Evolutionary conservation across 169 alveolate species (phyloP).

Genomic region (Plasmodium vivax): DNA sequence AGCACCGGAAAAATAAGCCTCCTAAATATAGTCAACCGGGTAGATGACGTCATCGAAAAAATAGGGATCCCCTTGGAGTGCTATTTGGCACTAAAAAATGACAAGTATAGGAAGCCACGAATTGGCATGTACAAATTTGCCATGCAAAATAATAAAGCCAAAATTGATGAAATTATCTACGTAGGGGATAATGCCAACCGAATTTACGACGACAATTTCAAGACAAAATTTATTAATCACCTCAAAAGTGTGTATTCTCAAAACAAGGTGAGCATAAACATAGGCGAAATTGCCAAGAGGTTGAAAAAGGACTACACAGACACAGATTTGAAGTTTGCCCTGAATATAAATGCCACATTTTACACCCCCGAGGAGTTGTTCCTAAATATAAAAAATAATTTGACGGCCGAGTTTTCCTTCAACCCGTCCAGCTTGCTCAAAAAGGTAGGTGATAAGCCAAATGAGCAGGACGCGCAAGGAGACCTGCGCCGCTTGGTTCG

Average conservation of each 20-base stretch:
- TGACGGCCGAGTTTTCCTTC: slow-evolving; percentile 34
- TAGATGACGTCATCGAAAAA: slow-evolving; percentile 49
- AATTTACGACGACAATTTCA: slow-evolving; percentile 54
- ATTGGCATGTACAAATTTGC: slow-evolving; percentile 83
- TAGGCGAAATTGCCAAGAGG: slow-evolving; percentile 73
- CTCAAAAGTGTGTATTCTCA: slow-evolving; percentile 42
- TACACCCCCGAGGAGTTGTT: slow-evolving; percentile 83
- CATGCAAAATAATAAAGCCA: slow-evolving; percentile 70
- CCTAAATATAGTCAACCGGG: slow-evolving; percentile 40
- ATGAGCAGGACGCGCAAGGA: not conserved
- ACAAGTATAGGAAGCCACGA: slow-evolving; percentile 76
- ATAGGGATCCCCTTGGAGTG: slow-evolving; percentile 76
- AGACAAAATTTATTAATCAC: slow-evolving; percentile 63
- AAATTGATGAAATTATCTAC: slow-evolving; percentile 74
- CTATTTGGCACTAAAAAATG: slow-evolving; percentile 52
- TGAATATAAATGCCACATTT: slow-evolving; percentile 77
- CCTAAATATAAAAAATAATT: slow-evolving; percentile 47
- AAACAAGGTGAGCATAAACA: slow-evolving; percentile 74
- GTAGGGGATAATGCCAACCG: slow-evolving; percentile 88
- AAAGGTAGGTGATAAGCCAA: not conserved
- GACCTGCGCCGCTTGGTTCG: not conserved
- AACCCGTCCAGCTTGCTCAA: slow-evolving; percentile 23
- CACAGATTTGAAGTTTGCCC: slow-evolving; percentile 82
- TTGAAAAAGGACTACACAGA: slow-evolving; percentile 80
- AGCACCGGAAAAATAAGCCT: slow-evolving; percentile 57